Evolutionary conservation across 1,284 basidiomycete genomes (phyloP), one percentile per base, ranked within the genome.

Genomic region (Serendipita sp.): DNA sequence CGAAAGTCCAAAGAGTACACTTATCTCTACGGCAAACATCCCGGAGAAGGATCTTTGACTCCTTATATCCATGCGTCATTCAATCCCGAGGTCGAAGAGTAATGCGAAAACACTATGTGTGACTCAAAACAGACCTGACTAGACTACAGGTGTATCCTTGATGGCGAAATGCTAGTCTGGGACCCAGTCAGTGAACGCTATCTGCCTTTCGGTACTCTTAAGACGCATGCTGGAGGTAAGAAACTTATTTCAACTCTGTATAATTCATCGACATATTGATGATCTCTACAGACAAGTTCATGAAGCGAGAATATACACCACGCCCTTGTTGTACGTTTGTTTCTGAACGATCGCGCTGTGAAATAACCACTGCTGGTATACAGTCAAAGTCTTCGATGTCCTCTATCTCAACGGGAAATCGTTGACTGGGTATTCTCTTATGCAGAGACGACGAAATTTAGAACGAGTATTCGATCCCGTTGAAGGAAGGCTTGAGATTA

Each of bases 151-250:
- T 85, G 93, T 67, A 91, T 97, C 50, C 74, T 97, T 15, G 93
- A 97, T 68, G 93, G 94, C 0, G 94, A 98, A 72, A 96, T 98
- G 93, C 76, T 98, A 47, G 94, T 94, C 2, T 96, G 90, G 88
- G 93, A 97, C 71, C 93, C 93, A 0, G 77, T 87, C 1, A 84
- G 89, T 0, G 85, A 88, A 66, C 82, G 88, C 49, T 90, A 91
- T 69, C 76, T 94, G 10, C 89, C 93, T 0, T 97, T 98, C 67
- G 94, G 93, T 0, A 88, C 84, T 0, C 75, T 98, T 60, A 98
- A 97, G 73, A 90, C 91, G 0, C 91, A 91, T 38, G 93, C 92
- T 1, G 74, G 85, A 5, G 85, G 90, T 91, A 66, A 62, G 78
- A 67, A 32, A 34, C 32, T 15, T 5, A 47, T 62, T 64, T 43